phyloP scores from a whole-genome alignment of 306 rosid species.

The Rubus parviflorus region DNA sequence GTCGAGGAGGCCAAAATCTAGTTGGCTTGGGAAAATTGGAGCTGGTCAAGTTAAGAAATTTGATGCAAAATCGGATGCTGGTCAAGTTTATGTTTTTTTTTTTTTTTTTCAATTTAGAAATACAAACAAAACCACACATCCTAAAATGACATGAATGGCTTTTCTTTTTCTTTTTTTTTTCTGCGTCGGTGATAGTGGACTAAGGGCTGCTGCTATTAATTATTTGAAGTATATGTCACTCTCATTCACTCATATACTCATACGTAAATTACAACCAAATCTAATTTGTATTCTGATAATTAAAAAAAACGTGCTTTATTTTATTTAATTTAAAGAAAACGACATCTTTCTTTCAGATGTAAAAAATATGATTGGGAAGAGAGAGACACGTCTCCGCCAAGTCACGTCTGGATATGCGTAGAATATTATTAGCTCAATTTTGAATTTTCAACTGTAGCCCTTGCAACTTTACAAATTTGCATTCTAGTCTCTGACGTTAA shows the following conservation, averaged over 20 bases:
- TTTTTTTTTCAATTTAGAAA: no score
- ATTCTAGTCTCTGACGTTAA: background rate
- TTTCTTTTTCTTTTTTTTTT: no score
- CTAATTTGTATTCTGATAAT: background rate
- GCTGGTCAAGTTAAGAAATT: no score
- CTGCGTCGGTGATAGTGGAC: background rate
- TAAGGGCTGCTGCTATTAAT: no score
- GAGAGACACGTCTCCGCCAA: conserved; percentile 37
- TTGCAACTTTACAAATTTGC: background rate
- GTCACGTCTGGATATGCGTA: conserved; percentile 27
- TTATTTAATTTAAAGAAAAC: background rate
- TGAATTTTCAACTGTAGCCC: background rate
- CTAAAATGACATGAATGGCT: no score
- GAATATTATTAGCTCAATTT: background rate
- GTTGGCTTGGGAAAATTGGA: no score
- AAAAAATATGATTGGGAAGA: conserved; percentile 4
- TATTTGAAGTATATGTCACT: no score
- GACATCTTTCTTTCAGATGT: background rate
- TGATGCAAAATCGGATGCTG: no score
- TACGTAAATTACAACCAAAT: background rate
- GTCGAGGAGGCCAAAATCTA: no score
- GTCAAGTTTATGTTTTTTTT: no score
- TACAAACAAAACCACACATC: no score
- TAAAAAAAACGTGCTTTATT: background rate
- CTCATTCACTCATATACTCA: no score